A percentile compares a stretch with the other conserved stretches of the same genome.
phyloP scores from a whole-genome alignment of 768 basidiomycete species.

The Lactifluus echinatus region DNA sequence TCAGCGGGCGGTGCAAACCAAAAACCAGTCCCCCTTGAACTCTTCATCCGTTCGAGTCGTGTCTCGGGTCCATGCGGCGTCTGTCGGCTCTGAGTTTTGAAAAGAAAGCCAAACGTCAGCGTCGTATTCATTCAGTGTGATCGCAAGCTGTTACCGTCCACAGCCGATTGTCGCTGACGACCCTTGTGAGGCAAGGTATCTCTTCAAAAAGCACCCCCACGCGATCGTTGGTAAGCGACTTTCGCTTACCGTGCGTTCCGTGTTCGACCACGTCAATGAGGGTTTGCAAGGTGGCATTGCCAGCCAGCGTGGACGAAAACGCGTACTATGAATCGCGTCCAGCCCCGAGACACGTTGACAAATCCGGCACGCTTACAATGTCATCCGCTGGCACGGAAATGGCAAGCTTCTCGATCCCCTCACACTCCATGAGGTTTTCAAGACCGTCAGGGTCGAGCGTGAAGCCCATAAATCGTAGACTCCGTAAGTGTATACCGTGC shows the following conservation, averaged over 20 bases:
- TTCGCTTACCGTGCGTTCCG: conserved; percentile 9
- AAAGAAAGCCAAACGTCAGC: conserved; percentile 14
- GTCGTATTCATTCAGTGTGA: neutral
- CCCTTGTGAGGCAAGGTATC: conserved; percentile 10
- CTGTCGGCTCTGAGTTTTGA: conserved; percentile 14
- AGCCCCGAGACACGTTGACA: conserved; percentile 2
- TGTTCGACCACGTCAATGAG: conserved; percentile 16
- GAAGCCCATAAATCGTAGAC: conserved; percentile 13
- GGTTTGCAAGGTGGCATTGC: conserved; percentile 8
- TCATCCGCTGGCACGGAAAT: conserved; percentile 11
- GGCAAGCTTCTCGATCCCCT: conserved; percentile 18
- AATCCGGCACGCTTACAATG: conserved; percentile 14
- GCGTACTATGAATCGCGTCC: neutral
- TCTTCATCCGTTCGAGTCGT: conserved; percentile 15
- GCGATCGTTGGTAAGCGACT: conserved; percentile 18
- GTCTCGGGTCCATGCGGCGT: conserved; percentile 10
- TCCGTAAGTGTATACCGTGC: conserved; percentile 14
- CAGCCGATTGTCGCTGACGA: conserved; percentile 18
- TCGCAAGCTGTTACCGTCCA: conserved; percentile 19
- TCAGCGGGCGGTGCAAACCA: conserved; percentile 19
- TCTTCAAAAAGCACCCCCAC: conserved; percentile 14
- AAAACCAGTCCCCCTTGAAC: conserved; percentile 9
- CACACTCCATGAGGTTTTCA: conserved; percentile 15
- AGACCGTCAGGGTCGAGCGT: neutral
- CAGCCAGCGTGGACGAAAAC: conserved; percentile 11